Conservation (phyloP, 2,329 filamentous ascomycete genomes). For the Paradendryphiella salina region DNA sequence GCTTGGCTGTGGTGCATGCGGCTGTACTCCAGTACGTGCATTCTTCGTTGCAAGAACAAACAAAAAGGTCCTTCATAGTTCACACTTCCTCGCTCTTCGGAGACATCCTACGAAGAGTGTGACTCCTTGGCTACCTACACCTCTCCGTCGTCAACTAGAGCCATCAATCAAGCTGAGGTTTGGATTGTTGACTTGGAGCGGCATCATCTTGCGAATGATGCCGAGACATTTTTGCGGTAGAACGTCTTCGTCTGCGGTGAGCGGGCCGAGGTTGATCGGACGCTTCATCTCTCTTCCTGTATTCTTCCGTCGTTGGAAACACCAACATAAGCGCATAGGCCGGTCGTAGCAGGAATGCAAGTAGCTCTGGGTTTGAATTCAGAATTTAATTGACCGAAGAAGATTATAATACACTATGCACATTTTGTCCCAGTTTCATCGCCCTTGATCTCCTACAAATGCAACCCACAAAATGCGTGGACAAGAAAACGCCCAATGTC, state of each 20-base stretch:
- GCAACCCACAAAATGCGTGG: not conserved
- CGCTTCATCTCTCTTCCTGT: conserved; percentile 67
- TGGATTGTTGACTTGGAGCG: conserved; percentile 19
- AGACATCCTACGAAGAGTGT: conserved; percentile 51
- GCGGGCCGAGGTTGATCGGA: conserved; percentile 35
- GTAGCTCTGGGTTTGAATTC: conserved; percentile 62
- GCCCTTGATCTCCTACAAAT: conserved; percentile 5
- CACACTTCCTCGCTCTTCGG: conserved; percentile 55
- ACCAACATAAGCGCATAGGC: conserved; percentile 87
- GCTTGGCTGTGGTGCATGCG: conserved; percentile 51
- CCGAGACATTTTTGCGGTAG: conserved; percentile 25
- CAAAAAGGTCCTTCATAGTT: conserved; percentile 58
- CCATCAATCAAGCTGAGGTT: conserved; percentile 43
- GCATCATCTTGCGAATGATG: conserved; percentile 30
- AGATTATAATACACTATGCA: conserved; percentile 31
- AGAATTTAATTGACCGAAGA: conserved; percentile 9
- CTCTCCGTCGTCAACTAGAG: conserved; percentile 20
- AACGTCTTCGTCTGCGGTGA: conserved; percentile 27
- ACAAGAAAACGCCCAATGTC: conserved; percentile 14
- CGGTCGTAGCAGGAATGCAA: conserved; percentile 82
- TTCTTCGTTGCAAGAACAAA: conserved; percentile 54
- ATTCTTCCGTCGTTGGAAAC: conserved; percentile 78
- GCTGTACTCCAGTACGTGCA: conserved; percentile 45
- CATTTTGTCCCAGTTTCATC: conserved; percentile 15
- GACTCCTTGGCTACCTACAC: conserved; percentile 60